Evolutionary conservation across 495 filamentous ascomycete genomes (phyloP).

Genomic region (Lasiosphaeris hirsuta): DNA sequence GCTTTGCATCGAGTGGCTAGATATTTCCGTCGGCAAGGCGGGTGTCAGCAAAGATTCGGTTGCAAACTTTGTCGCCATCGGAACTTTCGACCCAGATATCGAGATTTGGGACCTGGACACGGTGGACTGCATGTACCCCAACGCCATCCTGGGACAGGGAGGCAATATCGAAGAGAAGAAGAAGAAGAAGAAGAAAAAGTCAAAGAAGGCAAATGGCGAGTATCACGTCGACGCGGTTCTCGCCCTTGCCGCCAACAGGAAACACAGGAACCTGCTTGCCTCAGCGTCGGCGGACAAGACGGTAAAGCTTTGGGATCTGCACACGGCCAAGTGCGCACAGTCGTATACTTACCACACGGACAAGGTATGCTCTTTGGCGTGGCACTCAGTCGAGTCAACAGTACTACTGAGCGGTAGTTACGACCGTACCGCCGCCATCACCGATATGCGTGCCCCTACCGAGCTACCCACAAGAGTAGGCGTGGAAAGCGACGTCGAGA

Average conservation of each 20-base stretch:
- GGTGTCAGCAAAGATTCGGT: conserved; percentile 52
- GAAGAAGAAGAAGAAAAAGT: conserved; percentile 77
- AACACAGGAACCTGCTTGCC: conserved; percentile 91
- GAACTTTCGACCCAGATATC: conserved; percentile 97
- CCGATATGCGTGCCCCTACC: conserved; percentile 90
- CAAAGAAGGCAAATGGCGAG: conserved; percentile 79
- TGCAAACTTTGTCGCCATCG: conserved; percentile 90
- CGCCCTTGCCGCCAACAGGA: conserved; percentile 83
- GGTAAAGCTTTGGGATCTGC: conserved; percentile 95
- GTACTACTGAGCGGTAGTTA: conserved; percentile 89
- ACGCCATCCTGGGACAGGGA: conserved; percentile 90
- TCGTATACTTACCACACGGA: conserved; percentile 90
- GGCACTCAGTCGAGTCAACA: conserved; percentile 84
- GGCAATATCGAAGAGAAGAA: conserved; percentile 46
- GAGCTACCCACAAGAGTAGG: conserved; percentile 75
- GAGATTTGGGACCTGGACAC: conserved; percentile 97
- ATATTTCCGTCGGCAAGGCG: conserved; percentile 74
- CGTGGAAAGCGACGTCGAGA: conserved; percentile 93
- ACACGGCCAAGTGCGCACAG: conserved; percentile 85
- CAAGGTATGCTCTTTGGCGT: conserved; percentile 93
- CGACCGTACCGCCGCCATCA: conserved; percentile 84
- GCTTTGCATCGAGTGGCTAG: conserved; percentile 91
- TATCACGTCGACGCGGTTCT: conserved; percentile 95
- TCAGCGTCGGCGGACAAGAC: conserved; percentile 95
- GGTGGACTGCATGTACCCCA: conserved; percentile 95